Conservation (phyloP, 306 rosid species). For the Argentina anserina region DNA sequence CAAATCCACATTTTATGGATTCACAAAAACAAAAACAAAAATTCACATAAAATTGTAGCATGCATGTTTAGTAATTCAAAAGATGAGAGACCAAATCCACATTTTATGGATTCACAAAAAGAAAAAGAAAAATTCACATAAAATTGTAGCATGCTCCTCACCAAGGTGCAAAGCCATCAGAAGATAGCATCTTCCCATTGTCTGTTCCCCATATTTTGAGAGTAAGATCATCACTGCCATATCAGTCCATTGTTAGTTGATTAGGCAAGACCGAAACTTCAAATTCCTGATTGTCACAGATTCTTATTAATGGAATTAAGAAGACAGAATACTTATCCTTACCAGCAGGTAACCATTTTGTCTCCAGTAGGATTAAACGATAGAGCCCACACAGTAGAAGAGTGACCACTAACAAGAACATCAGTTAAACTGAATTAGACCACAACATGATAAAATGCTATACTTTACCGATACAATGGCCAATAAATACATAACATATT, state of each 20-base stretch:
- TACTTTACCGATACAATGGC: not conserved
- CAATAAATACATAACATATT: not conserved
- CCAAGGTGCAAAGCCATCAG: constrained; percentile 66
- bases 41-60: not conserved
- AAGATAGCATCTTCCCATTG: constrained; percentile 45
- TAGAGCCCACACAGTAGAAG: constrained; percentile 90
- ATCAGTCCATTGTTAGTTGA: constrained; percentile 5
- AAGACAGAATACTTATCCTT: constrained; percentile 19
- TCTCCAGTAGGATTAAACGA: constrained; percentile 76
- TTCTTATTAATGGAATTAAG: not conserved
- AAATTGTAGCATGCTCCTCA: constrained; percentile 37
- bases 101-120: not conserved
- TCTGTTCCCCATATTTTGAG: constrained; percentile 86
- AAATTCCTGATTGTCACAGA: not conserved
- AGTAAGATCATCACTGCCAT: constrained; percentile 85
- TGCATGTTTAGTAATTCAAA: not conserved
- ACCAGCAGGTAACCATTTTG: constrained; percentile 94
- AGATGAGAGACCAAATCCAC: not conserved
- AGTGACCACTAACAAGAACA: constrained; percentile 72
- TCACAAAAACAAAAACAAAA: not conserved
- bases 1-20: constrained; percentile 6
- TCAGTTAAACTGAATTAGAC: constrained; percentile 1
- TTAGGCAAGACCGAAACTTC: not conserved
- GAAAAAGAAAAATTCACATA: not conserved
- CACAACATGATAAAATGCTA: not conserved